Evolutionary conservation across 2,329 filamentous ascomycete species (phyloP), one percentile per base, ranked within the genome.

Genomic region (Davidsoniella australis): DNA sequence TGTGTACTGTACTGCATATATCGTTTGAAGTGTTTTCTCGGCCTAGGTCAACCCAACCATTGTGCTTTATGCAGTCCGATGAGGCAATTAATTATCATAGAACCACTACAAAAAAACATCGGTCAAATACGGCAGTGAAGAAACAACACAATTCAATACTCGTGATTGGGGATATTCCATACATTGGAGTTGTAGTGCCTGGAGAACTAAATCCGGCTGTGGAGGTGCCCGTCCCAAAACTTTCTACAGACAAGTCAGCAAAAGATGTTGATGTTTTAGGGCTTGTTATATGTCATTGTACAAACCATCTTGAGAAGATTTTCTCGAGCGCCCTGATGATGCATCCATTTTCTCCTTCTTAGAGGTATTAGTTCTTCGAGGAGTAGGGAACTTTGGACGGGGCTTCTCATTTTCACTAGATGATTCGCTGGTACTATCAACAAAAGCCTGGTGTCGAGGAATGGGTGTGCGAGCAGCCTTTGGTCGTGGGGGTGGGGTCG

Each of bases 351-450:
- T 26, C 24, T 18, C 24, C 18, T 18, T 23, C 44, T 38, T 46
- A 1, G 40, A 10, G 9, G 40, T 33, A 33, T 33, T 33, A 9
- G 26, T 39, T 40, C 44, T 49, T 23, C 47, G 44, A 23, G 36
- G 16, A 12, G 23, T 45, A 7, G 51, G 51, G 14, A 53, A 47
- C 12, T 33, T 36, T 10, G 47, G 47, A n/a, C 51, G 43, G 4
- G 46, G 26, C 33, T 20, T 8, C 26, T 50, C 48, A 6, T 24
- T 9, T 14, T 50, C 48, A 33, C 51, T 53, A 8, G 41, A 44
- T 9, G 47, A 49, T 24, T 53, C 51, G 29, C 51, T 53, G 5
- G 51, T 44, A 20, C 39, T 53, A 20, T 52, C 47, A 14, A 26
- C 40, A 44, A 53, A 53, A 20, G 51, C 51, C 17, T 44, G 20